These are phyloP conservation scores for Cryptococcus floricola DNA, from an alignment of 1,284 basidiomycete genomes.

Conservation along the genomic window DNA sequence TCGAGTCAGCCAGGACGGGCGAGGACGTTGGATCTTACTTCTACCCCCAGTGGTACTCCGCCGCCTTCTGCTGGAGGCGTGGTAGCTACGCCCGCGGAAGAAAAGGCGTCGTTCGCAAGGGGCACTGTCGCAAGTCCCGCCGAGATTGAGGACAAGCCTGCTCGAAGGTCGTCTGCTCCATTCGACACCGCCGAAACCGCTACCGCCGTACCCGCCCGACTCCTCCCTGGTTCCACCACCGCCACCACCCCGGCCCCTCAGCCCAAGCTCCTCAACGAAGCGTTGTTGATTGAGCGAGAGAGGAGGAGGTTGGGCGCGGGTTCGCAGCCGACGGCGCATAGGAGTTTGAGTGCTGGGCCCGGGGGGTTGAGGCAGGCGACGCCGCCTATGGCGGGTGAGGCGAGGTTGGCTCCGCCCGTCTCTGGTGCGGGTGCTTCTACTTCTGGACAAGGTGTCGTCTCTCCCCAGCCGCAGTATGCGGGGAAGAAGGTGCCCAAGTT, in stretches of 20 bases:
- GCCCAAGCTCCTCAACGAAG: constrained; percentile 19
- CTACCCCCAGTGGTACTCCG: constrained; percentile 1
- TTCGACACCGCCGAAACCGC: not conserved
- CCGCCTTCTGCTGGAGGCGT: not conserved
- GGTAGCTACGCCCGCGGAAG: not conserved
- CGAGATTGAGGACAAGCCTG: constrained; percentile 6
- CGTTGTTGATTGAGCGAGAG: constrained; percentile 24
- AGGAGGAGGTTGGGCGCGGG: constrained; percentile 13
- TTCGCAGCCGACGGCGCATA: not conserved
- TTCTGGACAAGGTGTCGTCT: constrained; percentile 4
- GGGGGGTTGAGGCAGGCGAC: constrained; percentile 8
- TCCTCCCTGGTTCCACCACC: constrained; percentile 6
- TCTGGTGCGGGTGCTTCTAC: not conserved
- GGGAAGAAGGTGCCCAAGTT: constrained; percentile 21
- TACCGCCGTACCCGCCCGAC: constrained; percentile 18
- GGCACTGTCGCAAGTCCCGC: constrained; percentile 1
- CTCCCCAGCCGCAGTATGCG: constrained; percentile 17
- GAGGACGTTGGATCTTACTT: constrained; percentile 5
- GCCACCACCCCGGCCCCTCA: not conserved
- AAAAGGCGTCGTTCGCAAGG: not conserved
- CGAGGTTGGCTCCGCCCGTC: not conserved
- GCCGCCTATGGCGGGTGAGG: constrained; percentile 3
- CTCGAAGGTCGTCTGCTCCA: not conserved
- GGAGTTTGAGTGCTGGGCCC: constrained; percentile 1
- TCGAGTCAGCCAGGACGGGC: constrained; percentile 26